These are phyloP conservation scores for Melocanna baccifera DNA, from an alignment of 176 grass and related monocot genomes.

Conservation along the genomic window DNA sequence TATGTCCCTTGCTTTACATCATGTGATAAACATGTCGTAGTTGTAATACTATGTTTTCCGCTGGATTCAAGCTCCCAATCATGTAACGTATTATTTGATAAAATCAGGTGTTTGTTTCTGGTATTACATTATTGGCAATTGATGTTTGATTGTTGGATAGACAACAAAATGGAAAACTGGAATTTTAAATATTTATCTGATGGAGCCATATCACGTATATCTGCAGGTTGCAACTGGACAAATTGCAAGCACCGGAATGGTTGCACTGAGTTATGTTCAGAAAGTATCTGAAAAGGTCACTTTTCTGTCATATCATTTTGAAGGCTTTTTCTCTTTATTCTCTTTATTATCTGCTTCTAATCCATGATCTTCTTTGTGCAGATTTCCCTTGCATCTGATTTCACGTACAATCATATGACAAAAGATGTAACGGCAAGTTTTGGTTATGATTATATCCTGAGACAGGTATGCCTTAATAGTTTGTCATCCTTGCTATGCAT, in stretches of 20 bases:
- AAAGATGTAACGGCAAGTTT: constrained; percentile 56
- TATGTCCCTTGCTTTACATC: background rate
- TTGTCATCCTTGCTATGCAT: background rate
- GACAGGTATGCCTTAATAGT: constrained; percentile 30
- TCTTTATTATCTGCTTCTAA: background rate
- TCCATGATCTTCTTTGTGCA: constrained; percentile 24
- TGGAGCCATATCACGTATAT: constrained; percentile 20
- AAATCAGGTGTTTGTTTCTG: background rate
- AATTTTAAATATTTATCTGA: background rate
- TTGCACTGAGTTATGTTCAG: constrained; percentile 51
- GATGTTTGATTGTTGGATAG: background rate
- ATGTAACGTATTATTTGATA: background rate
- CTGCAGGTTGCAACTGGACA: constrained; percentile 69
- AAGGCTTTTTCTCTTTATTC: background rate
- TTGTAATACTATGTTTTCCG: background rate
- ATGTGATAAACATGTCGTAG: background rate
- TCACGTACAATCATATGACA: constrained; percentile 66
- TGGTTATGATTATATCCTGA: constrained; percentile 38
- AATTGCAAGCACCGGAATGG: constrained; percentile 55
- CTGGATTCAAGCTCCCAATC: background rate
- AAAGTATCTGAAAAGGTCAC: constrained; percentile 45
- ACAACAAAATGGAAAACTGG: background rate
- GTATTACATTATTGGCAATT: background rate
- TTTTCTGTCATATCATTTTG: background rate
- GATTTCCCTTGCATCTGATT: constrained; percentile 82